Evolutionary conservation across 2,329 filamentous ascomycete species (phyloP), one percentile per base, ranked within the genome.

Genomic region (Knufia petricola): DNA sequence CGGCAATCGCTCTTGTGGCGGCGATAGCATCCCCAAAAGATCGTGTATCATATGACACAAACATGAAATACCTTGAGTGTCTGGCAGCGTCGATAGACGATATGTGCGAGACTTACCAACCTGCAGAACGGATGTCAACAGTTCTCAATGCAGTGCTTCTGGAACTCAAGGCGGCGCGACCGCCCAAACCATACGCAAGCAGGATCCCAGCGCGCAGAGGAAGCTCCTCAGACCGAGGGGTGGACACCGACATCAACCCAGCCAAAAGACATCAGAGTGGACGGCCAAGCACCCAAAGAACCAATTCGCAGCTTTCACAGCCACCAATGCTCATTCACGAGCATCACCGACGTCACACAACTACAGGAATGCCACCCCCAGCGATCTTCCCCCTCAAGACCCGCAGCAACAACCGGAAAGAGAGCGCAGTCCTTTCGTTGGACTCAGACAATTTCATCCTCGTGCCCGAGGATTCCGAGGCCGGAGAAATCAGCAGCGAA

Each of bases 1-100:
- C 75, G 8, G 73, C 73, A 2, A 73, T 74, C 1, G 75, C 75
- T 0, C 62, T 78, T 32, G 70, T 78, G 31, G 75, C 74, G 2
- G 74, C 46, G 54, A 64, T 38, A 61, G 64, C 4, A 62, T 64
- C 52, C 60, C 64, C 52, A 12, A 67, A 67, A 55, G 66, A 69
- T 44, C 53, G 60, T 28, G 60, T 56, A 30, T 64, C 66, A 39
- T 62, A 67, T 12, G 62, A 61, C 50, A 64, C 65, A 52, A 68
- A 67, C 50, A 67, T 69, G 64, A 66, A 69, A 52, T 76, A 76
- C 58, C 68, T 78, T 9, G 73, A 77, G 60, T 74, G 74, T 30
- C 66, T 78, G 1, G 70, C 72, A 0, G 65, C 68, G 9, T 71
- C 73, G 3, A 66, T 78, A 6, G 64, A 69, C 17, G 75, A 77